A percentile compares a stretch with the other conserved stretches of the same genome.
Conservation (phyloP, 768 basidiomycete genomes). For the Psilocybe cubensis region DNA sequence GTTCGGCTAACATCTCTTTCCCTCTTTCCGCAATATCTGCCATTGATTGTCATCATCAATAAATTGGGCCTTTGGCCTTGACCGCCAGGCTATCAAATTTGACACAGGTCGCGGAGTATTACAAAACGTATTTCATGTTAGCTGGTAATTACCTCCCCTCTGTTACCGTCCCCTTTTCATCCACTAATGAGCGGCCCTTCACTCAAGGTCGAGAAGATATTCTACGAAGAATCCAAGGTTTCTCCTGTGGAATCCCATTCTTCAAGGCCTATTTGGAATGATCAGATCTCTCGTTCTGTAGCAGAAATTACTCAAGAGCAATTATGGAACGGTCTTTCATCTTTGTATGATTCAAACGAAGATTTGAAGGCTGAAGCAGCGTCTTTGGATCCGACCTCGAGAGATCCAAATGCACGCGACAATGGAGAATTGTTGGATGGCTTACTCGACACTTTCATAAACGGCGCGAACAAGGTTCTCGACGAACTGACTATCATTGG, state of each 20-base stretch:
- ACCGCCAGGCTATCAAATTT: too few relatives aligned
- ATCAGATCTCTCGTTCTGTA: not conserved
- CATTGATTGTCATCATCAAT: too few relatives aligned
- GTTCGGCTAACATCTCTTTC: too few relatives aligned
- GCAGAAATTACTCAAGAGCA: slow-evolving; percentile 8
- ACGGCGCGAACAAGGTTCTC: slow-evolving; percentile 6
- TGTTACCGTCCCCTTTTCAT: not conserved
- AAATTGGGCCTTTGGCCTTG: too few relatives aligned
- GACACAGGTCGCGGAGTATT: too few relatives aligned
- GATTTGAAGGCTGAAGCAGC: not conserved
- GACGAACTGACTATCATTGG: slow-evolving; percentile 7
- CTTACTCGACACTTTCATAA: slow-evolving; percentile 11
- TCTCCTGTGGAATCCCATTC: not conserved
- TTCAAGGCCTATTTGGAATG: not conserved
- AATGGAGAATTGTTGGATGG: not conserved
- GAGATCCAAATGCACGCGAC: not conserved
- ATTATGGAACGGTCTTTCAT: slow-evolving; percentile 6
- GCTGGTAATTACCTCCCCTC: too few relatives aligned
- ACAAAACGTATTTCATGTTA: too few relatives aligned
- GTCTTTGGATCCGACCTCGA: not conserved
- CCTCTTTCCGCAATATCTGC: too few relatives aligned
- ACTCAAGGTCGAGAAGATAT: not conserved
- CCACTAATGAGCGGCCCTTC: not conserved
- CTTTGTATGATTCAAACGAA: slow-evolving; percentile 5
- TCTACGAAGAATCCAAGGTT: not conserved